Base-by-base conservation (phyloP, 805 yeast species). In the Candida sanyiensis region DNA sequence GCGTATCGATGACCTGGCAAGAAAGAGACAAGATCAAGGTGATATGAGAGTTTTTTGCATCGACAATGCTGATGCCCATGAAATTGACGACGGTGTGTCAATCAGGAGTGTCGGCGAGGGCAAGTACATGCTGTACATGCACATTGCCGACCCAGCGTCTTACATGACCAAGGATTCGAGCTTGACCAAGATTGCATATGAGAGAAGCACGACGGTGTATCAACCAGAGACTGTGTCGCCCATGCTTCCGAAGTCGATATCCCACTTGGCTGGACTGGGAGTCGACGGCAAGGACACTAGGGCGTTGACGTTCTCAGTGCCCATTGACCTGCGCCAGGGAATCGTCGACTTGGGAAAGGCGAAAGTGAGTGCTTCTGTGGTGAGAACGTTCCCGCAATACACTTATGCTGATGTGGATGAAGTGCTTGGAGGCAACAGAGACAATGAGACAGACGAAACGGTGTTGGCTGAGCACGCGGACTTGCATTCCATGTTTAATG, bases 51-150 rank as follows among this genome's bases (percentile, higher is more conserved):
- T 88, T 2, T 90, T 77, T 56, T 88, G 97, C 60, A 86, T 90
- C 42, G 98, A 93, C 61, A 70, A 81, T 3, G 74, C 66, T 4
- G 70, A 69, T 29, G 95, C 97, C 0, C 81, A 82, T 48, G 97
- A 93, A 58, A 83, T 93, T 43, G 98, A 90, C 59, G 98, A 90
- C 60, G 98, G 97, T 33, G 69, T 90, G 20, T 76, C 96, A 1
- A 64, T 90, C 15, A 64, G 64, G 31, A 46, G 44, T 4, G 37
- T 54, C 3, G 45, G 47, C 4, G 49, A 52, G 1, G 47, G 56
- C 1, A 55, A 58, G 3, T 74, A 63, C 48, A 61, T 65, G 8
- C 48, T 89, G 5, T 72, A 80, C 22, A 69, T 87, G 2, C 95
- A 83, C 57, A 75, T 90, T 45, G 97, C 97, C 1, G 88, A 90